Evolutionary conservation across 106 monocot species (phyloP), one percentile per base, ranked within the genome.

Genomic region (Triglochin maritima): DNA sequence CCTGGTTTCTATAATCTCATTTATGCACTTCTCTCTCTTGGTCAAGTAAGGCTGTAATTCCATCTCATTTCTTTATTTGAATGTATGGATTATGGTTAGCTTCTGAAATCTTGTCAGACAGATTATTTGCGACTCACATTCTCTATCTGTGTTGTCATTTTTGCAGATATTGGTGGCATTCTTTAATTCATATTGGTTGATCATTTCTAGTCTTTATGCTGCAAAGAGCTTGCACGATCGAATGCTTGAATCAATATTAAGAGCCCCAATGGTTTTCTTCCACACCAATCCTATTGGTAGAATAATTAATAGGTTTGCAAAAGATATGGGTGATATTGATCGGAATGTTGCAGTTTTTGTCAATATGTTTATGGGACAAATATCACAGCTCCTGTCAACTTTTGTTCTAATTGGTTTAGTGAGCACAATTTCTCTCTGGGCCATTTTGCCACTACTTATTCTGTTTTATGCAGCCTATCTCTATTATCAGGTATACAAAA

Each of bases 261-360:
- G 88, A 74, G 92, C 86, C 64, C 98, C 98, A 48, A 98, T 98
- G 88, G 66, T 92, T 50, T 98, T 92, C 71, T 98, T 98, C 77
- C 98, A 98, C 62, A 98, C 98, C 11, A 98, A 98, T 72, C 98
- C 98, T 65, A 80, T 98, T 78, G 98, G 98, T 60, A 70, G 98
- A 52, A 83, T 98, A 68, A 98, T 98, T 44, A 98, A 98, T 65
- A 76, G 98, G 69, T 98, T 98, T 73, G 88, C 98, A 47, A 98
- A 98, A 70, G 98, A 98, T 81, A 65, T 92, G 17, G 83, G 98
- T 50, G 98, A 98, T 74, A 84, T 98, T 62, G 98, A 98, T 74
- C 79, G 92, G 17, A 89, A 71, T 74, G 86, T 98, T 47, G 98
- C 98, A 54, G 59, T 89, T 12, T 92, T 69, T 67, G 82, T 86